These are phyloP conservation scores for Kuraishia capsulata DNA, from an alignment of 805 yeast species.

Conservation along the genomic window DNA sequence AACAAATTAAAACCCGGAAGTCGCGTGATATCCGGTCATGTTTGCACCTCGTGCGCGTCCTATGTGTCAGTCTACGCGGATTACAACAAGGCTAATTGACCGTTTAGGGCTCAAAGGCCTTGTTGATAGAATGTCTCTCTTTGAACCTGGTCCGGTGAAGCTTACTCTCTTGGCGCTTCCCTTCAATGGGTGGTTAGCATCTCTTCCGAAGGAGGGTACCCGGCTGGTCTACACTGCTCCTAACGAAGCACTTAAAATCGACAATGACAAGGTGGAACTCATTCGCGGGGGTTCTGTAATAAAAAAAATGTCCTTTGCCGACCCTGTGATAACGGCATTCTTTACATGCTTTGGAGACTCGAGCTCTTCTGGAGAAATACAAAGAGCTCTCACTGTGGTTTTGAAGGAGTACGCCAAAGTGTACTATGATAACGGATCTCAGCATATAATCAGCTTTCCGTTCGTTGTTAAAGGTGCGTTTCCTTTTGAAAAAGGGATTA, in stretches of 20 bases:
- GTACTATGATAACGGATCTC: slow-evolving; percentile 51
- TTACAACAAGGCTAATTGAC: no score
- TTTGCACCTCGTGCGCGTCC: no score
- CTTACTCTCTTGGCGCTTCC: no score
- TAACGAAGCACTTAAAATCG: slow-evolving; percentile 14
- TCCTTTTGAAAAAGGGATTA: slow-evolving; percentile 58
- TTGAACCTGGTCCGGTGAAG: no score
- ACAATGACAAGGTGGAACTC: slow-evolving; percentile 32
- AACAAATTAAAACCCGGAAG: no score
- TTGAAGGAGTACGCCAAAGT: slow-evolving; percentile 52
- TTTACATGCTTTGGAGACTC: slow-evolving; percentile 41
- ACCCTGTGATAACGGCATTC: slow-evolving; percentile 48
- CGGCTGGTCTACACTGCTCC: slow-evolving; percentile 8
- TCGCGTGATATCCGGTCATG: no score
- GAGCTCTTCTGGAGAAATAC: slow-evolving; percentile 6
- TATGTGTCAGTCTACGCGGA: no score
- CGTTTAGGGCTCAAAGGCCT: no score
- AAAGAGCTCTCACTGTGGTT: slow-evolving; percentile 48
- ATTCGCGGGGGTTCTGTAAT: slow-evolving; percentile 39
- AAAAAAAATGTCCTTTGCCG: slow-evolving; percentile 39
- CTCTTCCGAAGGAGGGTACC: no score
- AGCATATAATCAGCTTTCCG: slow-evolving; percentile 58
- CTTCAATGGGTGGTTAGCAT: no score
- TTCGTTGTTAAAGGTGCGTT: slow-evolving; percentile 53
- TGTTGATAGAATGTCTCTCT: no score